Conservation (phyloP, 352 stramenopile genomes). For the Phytophthora fragariae region DNA sequence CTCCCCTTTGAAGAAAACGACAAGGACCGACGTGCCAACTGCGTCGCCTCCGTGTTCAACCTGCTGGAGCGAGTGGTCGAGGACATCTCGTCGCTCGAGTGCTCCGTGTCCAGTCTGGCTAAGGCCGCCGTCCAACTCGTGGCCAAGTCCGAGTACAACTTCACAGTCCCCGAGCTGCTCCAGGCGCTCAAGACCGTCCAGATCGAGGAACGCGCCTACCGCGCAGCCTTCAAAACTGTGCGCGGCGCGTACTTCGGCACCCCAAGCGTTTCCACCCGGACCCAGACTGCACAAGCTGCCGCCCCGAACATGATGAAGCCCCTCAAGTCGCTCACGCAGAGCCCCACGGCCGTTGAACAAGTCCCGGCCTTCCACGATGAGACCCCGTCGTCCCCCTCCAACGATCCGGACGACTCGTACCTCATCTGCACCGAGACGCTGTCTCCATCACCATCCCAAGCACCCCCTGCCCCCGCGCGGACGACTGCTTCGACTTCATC, state of each 20-base stretch:
- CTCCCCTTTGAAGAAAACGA: slow-evolving; percentile 33
- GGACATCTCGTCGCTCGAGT: slow-evolving; percentile 42
- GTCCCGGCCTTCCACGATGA: slow-evolving; percentile 20
- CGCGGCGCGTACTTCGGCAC: slow-evolving; percentile 40
- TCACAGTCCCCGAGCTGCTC: slow-evolving; percentile 33
- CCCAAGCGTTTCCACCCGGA: not conserved
- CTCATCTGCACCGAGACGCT: slow-evolving; percentile 47
- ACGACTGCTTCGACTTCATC: slow-evolving; percentile 23
- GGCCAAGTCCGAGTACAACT: slow-evolving; percentile 44
- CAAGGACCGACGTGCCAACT: slow-evolving; percentile 32
- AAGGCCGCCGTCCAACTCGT: slow-evolving; percentile 59
- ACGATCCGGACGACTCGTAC: slow-evolving; percentile 28
- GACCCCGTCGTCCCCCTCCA: slow-evolving; percentile 7
- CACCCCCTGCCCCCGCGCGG: slow-evolving; percentile 24
- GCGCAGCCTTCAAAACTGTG: slow-evolving; percentile 48
- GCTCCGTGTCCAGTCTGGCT: slow-evolving; percentile 52
- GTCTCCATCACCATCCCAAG: slow-evolving; percentile 41
- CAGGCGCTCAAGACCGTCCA: slow-evolving; percentile 31
- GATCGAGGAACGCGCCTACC: slow-evolving; percentile 37
- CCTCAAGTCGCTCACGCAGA: slow-evolving; percentile 39
- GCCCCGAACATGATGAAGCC: slow-evolving; percentile 29
- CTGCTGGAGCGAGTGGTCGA: slow-evolving; percentile 49
- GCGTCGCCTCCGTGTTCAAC: slow-evolving; percentile 48
- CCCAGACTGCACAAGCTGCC: slow-evolving; percentile 23
- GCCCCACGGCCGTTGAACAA: slow-evolving; percentile 46